Base-by-base conservation (phyloP, 495 filamentous ascomycete species). In the Bryoglossum gracile region DNA sequence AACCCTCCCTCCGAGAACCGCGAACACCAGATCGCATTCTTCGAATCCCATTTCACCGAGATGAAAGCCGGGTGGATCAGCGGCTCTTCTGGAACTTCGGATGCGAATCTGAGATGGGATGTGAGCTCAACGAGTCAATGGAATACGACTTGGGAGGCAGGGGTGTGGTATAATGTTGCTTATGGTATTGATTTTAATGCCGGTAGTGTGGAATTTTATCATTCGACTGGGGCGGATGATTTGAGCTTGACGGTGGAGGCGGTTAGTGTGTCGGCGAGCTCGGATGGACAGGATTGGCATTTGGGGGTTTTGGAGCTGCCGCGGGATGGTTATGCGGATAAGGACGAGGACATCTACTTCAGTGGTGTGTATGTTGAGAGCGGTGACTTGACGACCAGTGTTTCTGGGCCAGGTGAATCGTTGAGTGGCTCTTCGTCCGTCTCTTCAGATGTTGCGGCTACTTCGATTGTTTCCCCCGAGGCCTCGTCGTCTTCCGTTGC, bases 1-100 rank as follows among this genome's bases (percentile, higher is more conserved):
- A 84, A 86, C 62, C 61, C 80, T 1, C 83, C 83, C 0, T 72
- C 68, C 28, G 66, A 71, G 1, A 68, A 65, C 3, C 73, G 80
- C 42, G 83, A 87, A 67, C 83, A 86, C 61, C 83, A 87, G 64
- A 80, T 87, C 48, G 75, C 72, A 54, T 87, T 87, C 69, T 87
- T 87, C 58, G 74, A 86, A 70, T 77, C 70, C 62, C 83, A 86
- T 66, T 87, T 87, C 66, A 86, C 83, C 48, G 83, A 86, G 69
- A 65, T 88, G 61, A 85, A 87, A 67, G 78, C 79, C 51, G 84
- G 84, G 45, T 76, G 74, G 74, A 63, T 77, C 46, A 71, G 70
- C 38, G 81, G 81, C 35, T 77, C 76, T 58, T 48, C 58, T 33
- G 78, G 70, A 30, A 71, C 73, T 19, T 57, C 56, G 33, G 77